Percentiles rank a stretch among this genome's conserved stretches.
phyloP scores from a whole-genome alignment of 139 green algal species.

The Zygnema circumcarinatum region DNA sequence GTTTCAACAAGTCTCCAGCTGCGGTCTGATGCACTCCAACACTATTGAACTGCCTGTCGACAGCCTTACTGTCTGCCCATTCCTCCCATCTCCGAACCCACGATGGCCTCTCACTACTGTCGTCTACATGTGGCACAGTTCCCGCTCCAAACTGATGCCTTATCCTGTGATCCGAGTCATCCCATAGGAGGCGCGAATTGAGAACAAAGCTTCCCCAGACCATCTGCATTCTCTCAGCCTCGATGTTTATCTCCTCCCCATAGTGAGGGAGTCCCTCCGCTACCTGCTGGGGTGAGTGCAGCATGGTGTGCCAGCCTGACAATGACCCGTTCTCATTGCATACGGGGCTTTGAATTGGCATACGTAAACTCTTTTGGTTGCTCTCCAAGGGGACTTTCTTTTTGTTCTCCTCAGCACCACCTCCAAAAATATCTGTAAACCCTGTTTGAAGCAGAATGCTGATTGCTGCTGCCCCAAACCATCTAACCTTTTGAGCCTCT shows the following conservation, averaged over 20 bases:
- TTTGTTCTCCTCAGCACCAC: constrained; percentile 5
- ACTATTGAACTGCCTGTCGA: neutral
- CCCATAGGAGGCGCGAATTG: neutral
- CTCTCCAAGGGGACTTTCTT: neutral
- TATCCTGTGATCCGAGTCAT: constrained; percentile 1
- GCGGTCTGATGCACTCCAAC: neutral
- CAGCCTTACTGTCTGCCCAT: neutral
- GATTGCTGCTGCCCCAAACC: constrained; percentile 29
- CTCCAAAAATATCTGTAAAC: constrained; percentile 4
- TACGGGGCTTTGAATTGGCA: constrained; percentile 40
- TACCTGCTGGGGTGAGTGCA: neutral
- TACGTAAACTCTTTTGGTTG: neutral
- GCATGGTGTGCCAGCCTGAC: constrained; percentile 21
- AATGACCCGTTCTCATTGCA: constrained; percentile 15
- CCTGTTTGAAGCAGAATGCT: constrained; percentile 32
- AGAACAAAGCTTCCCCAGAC: constrained; percentile 1
- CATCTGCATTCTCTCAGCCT: neutral
- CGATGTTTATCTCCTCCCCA: neutral
- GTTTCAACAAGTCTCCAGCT: constrained; percentile 12
- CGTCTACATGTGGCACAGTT: neutral
- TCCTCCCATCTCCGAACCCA: neutral
- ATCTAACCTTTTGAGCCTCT: constrained; percentile 18
- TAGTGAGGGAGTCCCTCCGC: neutral
- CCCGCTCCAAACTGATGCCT: no score
- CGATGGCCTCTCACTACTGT: neutral